Evolutionary conservation across 139 green algal genomes (phyloP).

Genomic region (Coelastrella sp.): DNA sequence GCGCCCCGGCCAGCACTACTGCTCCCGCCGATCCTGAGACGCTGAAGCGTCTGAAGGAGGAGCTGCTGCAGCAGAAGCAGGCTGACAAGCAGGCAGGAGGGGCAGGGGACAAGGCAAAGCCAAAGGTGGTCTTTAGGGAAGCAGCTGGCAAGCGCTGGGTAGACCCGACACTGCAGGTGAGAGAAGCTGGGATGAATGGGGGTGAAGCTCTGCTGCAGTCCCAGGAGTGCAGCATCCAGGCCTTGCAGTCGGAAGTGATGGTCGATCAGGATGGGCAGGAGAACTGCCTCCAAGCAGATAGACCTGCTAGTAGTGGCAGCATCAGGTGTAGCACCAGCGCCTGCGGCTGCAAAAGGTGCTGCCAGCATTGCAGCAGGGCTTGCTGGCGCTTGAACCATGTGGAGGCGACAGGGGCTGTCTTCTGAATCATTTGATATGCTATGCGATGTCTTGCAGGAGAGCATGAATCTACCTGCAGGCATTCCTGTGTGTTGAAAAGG

Average conservation of each 20-base stretch:
- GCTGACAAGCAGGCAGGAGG: background rate
- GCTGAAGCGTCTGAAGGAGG: slow-evolving; percentile 33
- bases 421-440: no score
- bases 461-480: no score
- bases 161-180: background rate
- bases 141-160: slow-evolving; percentile 62
- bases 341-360: background rate
- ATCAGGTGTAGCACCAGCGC: background rate
- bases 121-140: slow-evolving; percentile 58
- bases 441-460: no score
- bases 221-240: background rate
- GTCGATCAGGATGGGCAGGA: no score
- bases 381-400: background rate
- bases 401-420: no score
- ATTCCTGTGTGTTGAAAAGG: background rate
- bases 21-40: slow-evolving; percentile 36
- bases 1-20: background rate
- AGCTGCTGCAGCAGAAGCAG: slow-evolving; percentile 20
- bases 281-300: no score
- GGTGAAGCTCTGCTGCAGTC: background rate
- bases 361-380: background rate
- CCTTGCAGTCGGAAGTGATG: no score
- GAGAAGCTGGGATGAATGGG: slow-evolving; percentile 45
- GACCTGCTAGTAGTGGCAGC: no score
- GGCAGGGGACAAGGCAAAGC: slow-evolving; percentile 22